Conservation (phyloP, 768 basidiomycete genomes). For the Tubosaeta brunneosetosa region DNA sequence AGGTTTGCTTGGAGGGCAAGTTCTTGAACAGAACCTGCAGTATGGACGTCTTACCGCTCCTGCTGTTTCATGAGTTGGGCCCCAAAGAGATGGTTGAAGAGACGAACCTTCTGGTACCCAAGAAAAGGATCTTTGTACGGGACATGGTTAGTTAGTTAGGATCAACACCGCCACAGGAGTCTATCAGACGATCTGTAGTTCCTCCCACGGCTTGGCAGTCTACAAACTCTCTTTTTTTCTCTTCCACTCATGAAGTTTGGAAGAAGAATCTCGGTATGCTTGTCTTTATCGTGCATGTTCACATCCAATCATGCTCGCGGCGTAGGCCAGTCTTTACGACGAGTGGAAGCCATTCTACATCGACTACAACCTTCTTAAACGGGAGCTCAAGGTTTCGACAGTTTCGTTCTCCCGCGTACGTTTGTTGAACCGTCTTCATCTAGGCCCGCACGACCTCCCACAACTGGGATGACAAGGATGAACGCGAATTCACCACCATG, state of each 20-base stretch:
- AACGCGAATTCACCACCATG: constrained; percentile 72
- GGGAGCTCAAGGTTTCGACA: constrained; percentile 71
- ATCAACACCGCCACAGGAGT: constrained; percentile 7
- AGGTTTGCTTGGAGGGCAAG: constrained; percentile 76
- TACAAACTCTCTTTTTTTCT: background rate
- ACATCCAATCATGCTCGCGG: background rate
- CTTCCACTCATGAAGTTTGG: constrained; percentile 68
- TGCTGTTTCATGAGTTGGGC: constrained; percentile 27
- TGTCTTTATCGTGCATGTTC: background rate
- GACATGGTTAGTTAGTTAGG: background rate
- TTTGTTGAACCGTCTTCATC: background rate
- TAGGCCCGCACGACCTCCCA: constrained; percentile 50
- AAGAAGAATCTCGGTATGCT: constrained; percentile 62
- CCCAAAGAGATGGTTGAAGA: background rate
- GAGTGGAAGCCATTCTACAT: constrained; percentile 93
- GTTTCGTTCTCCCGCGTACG: background rate
- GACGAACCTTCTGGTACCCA: constrained; percentile 62
- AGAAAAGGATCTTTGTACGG: constrained; percentile 66
- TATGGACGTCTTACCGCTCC: constrained; percentile 91
- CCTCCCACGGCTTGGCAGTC: constrained; percentile 11
- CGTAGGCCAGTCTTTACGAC: constrained; percentile 74
- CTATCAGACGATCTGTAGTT: background rate
- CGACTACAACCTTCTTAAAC: constrained; percentile 85
- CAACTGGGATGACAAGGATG: constrained; percentile 74
- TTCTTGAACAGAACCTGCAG: constrained; percentile 89